Conservation (phyloP, 179 eudicot genomes). For the Actinidia chinensis region DNA sequence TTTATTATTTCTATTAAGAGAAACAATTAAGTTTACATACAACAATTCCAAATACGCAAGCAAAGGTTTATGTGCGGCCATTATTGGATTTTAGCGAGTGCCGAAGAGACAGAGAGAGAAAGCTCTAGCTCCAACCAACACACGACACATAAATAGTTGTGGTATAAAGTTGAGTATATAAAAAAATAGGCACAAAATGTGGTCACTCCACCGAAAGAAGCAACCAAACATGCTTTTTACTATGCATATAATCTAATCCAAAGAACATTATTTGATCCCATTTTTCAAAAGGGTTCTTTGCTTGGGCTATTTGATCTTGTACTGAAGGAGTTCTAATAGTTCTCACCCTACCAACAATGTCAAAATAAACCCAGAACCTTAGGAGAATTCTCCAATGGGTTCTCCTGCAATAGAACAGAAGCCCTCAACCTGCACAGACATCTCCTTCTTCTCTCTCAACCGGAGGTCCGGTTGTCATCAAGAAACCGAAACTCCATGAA, state of each 20-base stretch:
- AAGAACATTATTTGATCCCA: slow-evolving; percentile 1
- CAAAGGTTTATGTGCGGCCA: too few relatives aligned
- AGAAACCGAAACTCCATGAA: slow-evolving; percentile 65
- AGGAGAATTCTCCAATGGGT: slow-evolving; percentile 74
- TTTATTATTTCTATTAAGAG: too few relatives aligned
- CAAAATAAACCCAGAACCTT: slow-evolving; percentile 38
- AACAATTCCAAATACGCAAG: too few relatives aligned
- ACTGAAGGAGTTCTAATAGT: not conserved
- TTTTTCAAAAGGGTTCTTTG: slow-evolving; percentile 3
- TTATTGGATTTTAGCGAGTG: too few relatives aligned
- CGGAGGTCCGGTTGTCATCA: slow-evolving; percentile 54
- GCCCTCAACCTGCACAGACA: slow-evolving; percentile 45
- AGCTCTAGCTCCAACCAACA: too few relatives aligned
- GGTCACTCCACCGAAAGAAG: not conserved
- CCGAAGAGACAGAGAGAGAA: too few relatives aligned
- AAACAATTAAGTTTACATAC: too few relatives aligned
- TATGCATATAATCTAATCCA: not conserved
- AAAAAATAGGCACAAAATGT: not conserved
- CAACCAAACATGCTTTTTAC: not conserved
- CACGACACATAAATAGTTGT: too few relatives aligned
- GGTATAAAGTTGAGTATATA: too few relatives aligned
- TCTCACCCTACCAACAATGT: slow-evolving; percentile 32
- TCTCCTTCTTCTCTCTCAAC: slow-evolving; percentile 71
- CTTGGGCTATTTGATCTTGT: not conserved
- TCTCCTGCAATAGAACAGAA: slow-evolving; percentile 41